A percentile compares a stretch with the other conserved stretches of the same genome.
Evolutionary conservation across 208 protist genomes (phyloP).

Genomic region (Borovskyia barvae): DNA sequence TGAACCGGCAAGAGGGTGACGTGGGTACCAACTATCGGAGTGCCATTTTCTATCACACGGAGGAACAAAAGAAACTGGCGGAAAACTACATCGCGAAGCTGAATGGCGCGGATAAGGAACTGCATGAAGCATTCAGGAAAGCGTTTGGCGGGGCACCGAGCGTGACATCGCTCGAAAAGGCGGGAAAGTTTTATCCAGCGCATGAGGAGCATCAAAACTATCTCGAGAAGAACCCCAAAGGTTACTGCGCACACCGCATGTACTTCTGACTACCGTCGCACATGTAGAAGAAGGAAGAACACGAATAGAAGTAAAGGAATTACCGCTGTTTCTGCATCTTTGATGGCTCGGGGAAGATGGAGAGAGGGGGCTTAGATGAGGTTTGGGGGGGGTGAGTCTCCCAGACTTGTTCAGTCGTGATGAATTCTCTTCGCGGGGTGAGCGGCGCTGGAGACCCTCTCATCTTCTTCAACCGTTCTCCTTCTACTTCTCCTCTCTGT

Average conservation of each 20-base stretch:
- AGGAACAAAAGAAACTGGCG: slow-evolving; percentile 80
- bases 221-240: slow-evolving; percentile 71
- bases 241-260: slow-evolving; percentile 81
- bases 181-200: slow-evolving; percentile 73
- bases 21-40: slow-evolving; percentile 94
- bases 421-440: no score
- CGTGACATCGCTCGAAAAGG: slow-evolving; percentile 70
- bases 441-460: no score
- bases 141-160: slow-evolving; percentile 61
- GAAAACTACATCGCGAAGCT: slow-evolving; percentile 77
- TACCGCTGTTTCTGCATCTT: no score
- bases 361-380: no score
- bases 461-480: no score
- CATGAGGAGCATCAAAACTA: slow-evolving; percentile 91
- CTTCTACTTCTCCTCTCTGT: no score
- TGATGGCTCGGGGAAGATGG: no score
- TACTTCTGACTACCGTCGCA: slow-evolving; percentile 54
- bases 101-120: slow-evolving; percentile 50
- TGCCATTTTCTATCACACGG: slow-evolving; percentile 90
- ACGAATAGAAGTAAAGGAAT: background rate
- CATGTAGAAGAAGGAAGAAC: background rate
- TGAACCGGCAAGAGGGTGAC: slow-evolving; percentile 90
- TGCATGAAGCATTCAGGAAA: slow-evolving; percentile 67
- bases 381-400: no score
- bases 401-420: no score